Base-by-base conservation (phyloP, 768 basidiomycete species). In the Serendipita sp. region DNA sequence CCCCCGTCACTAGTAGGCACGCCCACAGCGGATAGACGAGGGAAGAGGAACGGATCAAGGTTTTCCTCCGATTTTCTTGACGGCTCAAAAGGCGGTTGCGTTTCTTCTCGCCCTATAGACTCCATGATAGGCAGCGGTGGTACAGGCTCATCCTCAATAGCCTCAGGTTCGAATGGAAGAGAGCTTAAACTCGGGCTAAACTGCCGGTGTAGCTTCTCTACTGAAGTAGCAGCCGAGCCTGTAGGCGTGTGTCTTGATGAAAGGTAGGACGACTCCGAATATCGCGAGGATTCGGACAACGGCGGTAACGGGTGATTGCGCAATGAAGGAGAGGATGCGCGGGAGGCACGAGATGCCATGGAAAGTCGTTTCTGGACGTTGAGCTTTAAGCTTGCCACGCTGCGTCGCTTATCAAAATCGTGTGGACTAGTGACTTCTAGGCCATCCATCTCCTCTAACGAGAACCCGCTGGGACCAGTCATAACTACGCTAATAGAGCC, bases 371-470 rank as follows among this genome's bases (percentile, higher is more conserved):
- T 60, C 10, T 60, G 55, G n/a, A 60, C 55, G 55, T 34, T 60
- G 4, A 36, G 23, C 34, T 60, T 60, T 10, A 60, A 34, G 27
- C 55, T 60, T 27, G 33, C 55, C 23, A 60, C 55, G 55, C 55
- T 60, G 34, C 55, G 55, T 36, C 55, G 23, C 34, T 34, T 60
- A 36, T 60, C 55, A 8, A 60, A 60, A 31, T 60, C 55, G 55
- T 60, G 55, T 29, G 55, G 55, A n/a, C 27, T 60, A n/a, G 55
- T 60, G 16, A 34, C 34, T 31, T 60, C 55, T 8, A 60, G 34
- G 34, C 55, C 55, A n/a, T 60, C 55, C 55, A 60, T 60, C n/a
- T 60, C 55, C 34, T 60, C 55, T 27, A 60, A 34, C 16, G 55
- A 60, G 55, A 60, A 60, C 23, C 18, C 33, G 31, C 27, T 29